Base-by-base conservation (phyloP, 306 rosid species). In the Pterocarpus santalinus region DNA sequence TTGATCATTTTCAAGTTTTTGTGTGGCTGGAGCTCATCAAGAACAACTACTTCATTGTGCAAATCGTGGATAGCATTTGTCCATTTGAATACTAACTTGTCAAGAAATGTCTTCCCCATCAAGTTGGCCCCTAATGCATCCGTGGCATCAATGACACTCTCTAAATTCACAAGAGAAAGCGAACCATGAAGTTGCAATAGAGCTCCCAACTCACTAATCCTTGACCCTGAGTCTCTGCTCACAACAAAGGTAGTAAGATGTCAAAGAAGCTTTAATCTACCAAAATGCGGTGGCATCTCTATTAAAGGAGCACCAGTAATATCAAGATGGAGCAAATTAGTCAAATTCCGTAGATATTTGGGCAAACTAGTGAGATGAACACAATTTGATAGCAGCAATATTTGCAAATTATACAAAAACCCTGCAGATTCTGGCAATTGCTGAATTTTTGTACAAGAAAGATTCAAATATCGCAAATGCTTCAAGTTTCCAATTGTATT, bases 271-370 rank as follows among this genome's bases (percentile, higher is more conserved):
- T 38, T 16, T 28, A 73, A 57, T 57, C 4, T 14, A 5, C 67
- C 38, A 11, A 73, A 56, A 3, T 34, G 4, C 2, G 35, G 66
- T 9, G 78, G 78, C 56, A 73, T 73, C 22, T 57, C 7, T 22
- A 12, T 2, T 7, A 73, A 2, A 1, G 5, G 17, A 4, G 55
- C 39, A 15, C 66, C 78, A 22, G 22, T 38, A 13, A 57, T 38
- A 73, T 73, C 78, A 56, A 73, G 68, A 73, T 41, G 68, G 46
- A 17, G 68, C 16, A 73, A 73, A 39, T 56, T 10, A 1, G 16
- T 73, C 4, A 73, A 35, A 1, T 57, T 39, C 10, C 2, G 5
- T 12, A 73, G 16, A 7, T 58, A n/a, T 17, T 14, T 14, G 0
- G 67, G 78, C 36, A 73, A 57, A 6, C 13, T 14, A 4, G 53